Conservation (phyloP, 306 rosid species). For the Castanospermum australe region DNA sequence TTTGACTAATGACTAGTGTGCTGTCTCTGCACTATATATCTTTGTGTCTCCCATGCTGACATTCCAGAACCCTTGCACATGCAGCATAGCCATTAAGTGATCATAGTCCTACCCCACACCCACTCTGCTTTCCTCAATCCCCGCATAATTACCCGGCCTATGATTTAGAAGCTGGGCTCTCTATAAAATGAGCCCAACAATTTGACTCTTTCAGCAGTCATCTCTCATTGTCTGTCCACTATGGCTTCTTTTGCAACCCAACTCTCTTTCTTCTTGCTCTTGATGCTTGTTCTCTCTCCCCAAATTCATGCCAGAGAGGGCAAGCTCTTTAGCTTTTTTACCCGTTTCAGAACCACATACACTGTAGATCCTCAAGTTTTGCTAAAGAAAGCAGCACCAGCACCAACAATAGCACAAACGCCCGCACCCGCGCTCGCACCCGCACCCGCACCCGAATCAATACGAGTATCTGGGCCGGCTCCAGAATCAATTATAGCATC, state of each 20-base stretch:
- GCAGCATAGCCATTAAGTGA: constrained; percentile 42
- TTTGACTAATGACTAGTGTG: constrained; percentile 31
- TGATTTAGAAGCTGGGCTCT: background rate
- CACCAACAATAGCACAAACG: background rate
- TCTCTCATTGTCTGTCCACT: constrained; percentile 15
- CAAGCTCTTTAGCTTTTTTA: constrained; percentile 46
- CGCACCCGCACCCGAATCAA: too few species aligned
- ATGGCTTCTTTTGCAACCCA: constrained; percentile 49
- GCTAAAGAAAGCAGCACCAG: background rate
- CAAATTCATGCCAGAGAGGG: constrained; percentile 60
- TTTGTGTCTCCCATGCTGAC: constrained; percentile 32
- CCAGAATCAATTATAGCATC: constrained; percentile 20
- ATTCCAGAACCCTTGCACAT: constrained; percentile 47
- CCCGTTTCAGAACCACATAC: constrained; percentile 25
- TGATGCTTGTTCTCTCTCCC: constrained; percentile 39
- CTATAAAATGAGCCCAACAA: constrained; percentile 40
- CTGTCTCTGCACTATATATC: background rate
- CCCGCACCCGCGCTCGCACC: too few species aligned
- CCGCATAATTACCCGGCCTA: constrained; percentile 49
- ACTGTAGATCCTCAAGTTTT: constrained; percentile 22
- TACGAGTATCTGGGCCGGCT: background rate
- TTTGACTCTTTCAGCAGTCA: constrained; percentile 5
- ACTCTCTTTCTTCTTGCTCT: constrained; percentile 42
- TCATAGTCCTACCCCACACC: constrained; percentile 48
- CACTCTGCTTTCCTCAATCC: constrained; percentile 55